Percentiles rank a stretch among this genome's conserved stretches.
Evolutionary conservation across 768 basidiomycete species (phyloP).

Genomic region (Crucibulum laeve): DNA sequence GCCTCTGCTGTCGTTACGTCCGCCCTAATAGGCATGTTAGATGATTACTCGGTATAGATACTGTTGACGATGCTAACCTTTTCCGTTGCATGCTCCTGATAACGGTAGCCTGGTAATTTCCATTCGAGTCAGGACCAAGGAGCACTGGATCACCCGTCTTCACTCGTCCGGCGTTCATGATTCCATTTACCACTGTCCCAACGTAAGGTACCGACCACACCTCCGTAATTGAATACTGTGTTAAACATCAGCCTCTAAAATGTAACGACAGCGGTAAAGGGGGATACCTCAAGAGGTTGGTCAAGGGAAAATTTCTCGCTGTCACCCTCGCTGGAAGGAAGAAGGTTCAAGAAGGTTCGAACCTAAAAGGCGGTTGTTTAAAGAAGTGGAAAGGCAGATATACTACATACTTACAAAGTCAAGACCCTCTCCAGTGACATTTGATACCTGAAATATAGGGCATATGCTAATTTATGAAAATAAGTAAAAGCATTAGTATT

Average conservation of each 20-base stretch:
- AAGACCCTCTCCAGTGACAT: constrained; percentile 91
- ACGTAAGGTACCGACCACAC: constrained; percentile 88
- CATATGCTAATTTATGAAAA: constrained; percentile 54
- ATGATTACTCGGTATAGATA: neutral
- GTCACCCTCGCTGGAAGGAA: constrained; percentile 85
- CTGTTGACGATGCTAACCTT: constrained; percentile 41
- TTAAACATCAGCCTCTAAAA: constrained; percentile 1
- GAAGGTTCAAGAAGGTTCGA: constrained; percentile 84
- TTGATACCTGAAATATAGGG: constrained; percentile 89
- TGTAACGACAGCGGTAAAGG: neutral
- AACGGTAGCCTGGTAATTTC: constrained; percentile 74
- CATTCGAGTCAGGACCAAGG: constrained; percentile 90
- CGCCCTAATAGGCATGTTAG: constrained; percentile 42
- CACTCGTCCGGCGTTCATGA: constrained; percentile 69
- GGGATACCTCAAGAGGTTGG: constrained; percentile 70
- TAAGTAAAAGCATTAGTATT: constrained; percentile 3
- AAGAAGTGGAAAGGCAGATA: constrained; percentile 1
- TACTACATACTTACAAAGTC: constrained; percentile 49
- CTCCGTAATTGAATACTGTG: constrained; percentile 79
- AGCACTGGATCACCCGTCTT: constrained; percentile 80
- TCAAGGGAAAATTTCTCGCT: constrained; percentile 75
- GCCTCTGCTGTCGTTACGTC: constrained; percentile 85
- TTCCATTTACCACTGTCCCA: constrained; percentile 81
- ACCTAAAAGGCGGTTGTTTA: constrained; percentile 37
- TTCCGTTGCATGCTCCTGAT: constrained; percentile 95